phyloP scores from a whole-genome alignment of 1,284 basidiomycete species.

The Boletellus deceptivus region DNA sequence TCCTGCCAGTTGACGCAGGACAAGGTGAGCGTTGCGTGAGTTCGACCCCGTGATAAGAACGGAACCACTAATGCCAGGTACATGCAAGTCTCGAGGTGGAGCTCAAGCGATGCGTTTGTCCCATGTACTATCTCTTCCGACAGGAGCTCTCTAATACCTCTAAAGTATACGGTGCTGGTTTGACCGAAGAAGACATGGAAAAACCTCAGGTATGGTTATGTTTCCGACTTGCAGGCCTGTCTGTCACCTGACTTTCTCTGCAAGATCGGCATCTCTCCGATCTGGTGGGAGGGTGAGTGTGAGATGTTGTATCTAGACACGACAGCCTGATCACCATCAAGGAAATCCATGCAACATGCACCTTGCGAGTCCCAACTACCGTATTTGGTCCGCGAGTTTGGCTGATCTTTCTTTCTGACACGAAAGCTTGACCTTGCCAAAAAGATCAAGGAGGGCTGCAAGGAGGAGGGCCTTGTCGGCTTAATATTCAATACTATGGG shows the following conservation, averaged over 20 bases:
- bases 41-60: neutral
- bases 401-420: conserved; percentile 7
- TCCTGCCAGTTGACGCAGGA: conserved; percentile 68
- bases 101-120: conserved; percentile 79
- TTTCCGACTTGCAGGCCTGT: neutral
- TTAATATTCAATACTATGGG: conserved; percentile 81
- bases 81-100: conserved; percentile 59
- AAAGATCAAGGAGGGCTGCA: conserved; percentile 74
- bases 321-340: conserved; percentile 26
- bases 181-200: conserved; percentile 77
- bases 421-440: conserved; percentile 70
- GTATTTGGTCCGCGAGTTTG: neutral
- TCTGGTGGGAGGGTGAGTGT: conserved; percentile 82
- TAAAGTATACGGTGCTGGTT: conserved; percentile 72
- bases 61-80: neutral
- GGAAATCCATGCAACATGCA: conserved; percentile 84
- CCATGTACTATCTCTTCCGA: conserved; percentile 6
- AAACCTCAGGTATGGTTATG: conserved; percentile 65
- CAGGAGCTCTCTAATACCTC: conserved; percentile 3
- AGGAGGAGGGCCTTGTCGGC: conserved; percentile 72
- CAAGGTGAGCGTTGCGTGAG: conserved; percentile 45
- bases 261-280: conserved; percentile 78
- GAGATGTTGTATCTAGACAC: neutral
- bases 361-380: conserved; percentile 45
- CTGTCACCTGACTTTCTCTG: conserved; percentile 5